These are phyloP conservation scores for Aphanocladium album DNA, from an alignment of 2,329 filamentous ascomycete genomes.

Conservation along the genomic window DNA sequence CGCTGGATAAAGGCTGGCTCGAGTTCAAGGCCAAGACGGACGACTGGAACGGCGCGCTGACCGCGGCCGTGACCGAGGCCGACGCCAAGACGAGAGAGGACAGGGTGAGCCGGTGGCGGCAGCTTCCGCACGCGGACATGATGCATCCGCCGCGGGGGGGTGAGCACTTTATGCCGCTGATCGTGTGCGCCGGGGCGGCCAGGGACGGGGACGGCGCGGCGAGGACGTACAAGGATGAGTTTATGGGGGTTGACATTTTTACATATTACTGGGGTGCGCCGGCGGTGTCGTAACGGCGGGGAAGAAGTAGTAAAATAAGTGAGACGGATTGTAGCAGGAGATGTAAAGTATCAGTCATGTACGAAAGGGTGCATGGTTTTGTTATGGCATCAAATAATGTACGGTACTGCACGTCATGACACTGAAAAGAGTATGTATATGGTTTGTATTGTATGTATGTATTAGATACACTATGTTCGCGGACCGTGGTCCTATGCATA, in stretches of 20 bases:
- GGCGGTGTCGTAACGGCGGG: no score
- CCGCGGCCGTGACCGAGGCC: conserved; percentile 32
- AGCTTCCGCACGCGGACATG: conserved; percentile 41
- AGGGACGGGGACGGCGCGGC: conserved; percentile 33
- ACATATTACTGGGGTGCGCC: conserved; percentile 50
- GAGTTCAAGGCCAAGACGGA: conserved; percentile 24
- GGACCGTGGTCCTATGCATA: not conserved
- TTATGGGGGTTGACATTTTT: conserved; percentile 43
- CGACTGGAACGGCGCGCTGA: conserved; percentile 44
- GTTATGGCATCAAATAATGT: no score
- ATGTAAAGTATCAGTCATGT: no score
- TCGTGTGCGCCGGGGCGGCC: conserved; percentile 51
- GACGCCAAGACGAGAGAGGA: conserved; percentile 31
- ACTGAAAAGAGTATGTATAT: not conserved
- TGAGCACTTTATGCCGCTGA: conserved; percentile 55
- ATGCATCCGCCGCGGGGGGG: conserved; percentile 51
- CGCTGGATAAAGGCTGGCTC: conserved; percentile 1
- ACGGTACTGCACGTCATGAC: no score
- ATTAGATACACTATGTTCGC: not conserved
- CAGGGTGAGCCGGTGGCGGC: conserved; percentile 43
- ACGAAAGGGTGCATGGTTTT: no score
- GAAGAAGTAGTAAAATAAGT: no score
- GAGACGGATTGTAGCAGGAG: no score
- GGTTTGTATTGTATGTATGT: not conserved
- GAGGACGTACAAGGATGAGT: conserved; percentile 44